These are phyloP conservation scores for Botrytis paeoniae DNA, from an alignment of 2,329 filamentous ascomycete species.

Conservation along the genomic window DNA sequence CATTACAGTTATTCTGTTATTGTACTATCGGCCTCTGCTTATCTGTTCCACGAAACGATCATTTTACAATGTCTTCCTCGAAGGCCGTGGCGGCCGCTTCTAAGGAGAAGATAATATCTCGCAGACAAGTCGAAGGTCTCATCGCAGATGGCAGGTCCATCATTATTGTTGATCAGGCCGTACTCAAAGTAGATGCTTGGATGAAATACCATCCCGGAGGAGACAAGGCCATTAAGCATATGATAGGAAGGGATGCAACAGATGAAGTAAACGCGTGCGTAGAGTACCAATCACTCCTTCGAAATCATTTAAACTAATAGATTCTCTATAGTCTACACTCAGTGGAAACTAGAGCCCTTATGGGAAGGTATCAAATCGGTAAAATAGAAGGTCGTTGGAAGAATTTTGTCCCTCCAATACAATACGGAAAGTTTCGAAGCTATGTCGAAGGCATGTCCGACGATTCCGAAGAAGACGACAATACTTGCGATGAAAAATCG, in stretches of 20 bases:
- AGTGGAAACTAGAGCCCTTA: slow-evolving; percentile 66
- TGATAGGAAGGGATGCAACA: slow-evolving; percentile 91
- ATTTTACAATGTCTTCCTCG: slow-evolving; percentile 16
- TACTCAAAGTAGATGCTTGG: slow-evolving; percentile 87
- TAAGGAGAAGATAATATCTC: slow-evolving; percentile 46
- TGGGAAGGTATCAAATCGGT: slow-evolving; percentile 80
- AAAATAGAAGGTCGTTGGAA: slow-evolving; percentile 75
- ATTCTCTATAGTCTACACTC: slow-evolving; percentile 71
- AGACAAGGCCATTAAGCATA: slow-evolving; percentile 84
- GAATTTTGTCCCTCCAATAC: slow-evolving; percentile 88
- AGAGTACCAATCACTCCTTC: neutral
- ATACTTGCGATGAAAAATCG: slow-evolving; percentile 26
- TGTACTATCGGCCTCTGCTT: neutral
- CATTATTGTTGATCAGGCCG: slow-evolving; percentile 75
- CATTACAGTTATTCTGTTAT: neutral
- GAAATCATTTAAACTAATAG: neutral
- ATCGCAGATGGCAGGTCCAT: slow-evolving; percentile 80
- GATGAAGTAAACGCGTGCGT: slow-evolving; percentile 88
- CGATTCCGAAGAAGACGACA: slow-evolving; percentile 39
- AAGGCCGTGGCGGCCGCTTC: slow-evolving; percentile 16
- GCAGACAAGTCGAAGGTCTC: slow-evolving; percentile 70
- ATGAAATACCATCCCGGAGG: slow-evolving; percentile 88
- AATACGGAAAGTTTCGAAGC: slow-evolving; percentile 74
- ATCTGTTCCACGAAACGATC: neutral
- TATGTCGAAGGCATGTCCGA: slow-evolving; percentile 41